These are phyloP conservation scores for Hypoxylon lenormandii DNA, from an alignment of 495 filamentous ascomycete genomes.

Conservation along the genomic window DNA sequence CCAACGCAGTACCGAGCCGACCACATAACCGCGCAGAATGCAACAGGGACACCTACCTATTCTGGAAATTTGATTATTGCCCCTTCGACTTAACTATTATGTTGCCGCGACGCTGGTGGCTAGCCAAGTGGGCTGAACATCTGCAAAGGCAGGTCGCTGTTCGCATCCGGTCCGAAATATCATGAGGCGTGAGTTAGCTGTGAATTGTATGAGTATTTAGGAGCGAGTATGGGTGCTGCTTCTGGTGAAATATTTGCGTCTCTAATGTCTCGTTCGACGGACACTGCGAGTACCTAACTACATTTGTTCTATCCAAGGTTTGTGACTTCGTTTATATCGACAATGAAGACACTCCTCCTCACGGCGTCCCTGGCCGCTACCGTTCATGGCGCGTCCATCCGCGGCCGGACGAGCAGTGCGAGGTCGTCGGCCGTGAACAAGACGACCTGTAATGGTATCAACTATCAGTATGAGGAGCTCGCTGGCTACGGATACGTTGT, in stretches of 20 bases:
- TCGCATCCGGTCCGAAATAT: slow-evolving; percentile 8
- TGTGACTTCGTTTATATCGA: background rate
- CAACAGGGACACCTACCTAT: slow-evolving; percentile 17
- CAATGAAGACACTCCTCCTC: slow-evolving; percentile 33
- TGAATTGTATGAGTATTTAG: slow-evolving; percentile 9
- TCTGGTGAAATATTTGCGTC: background rate
- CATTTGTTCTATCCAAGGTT: background rate
- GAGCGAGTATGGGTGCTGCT: background rate
- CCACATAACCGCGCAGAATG: slow-evolving; percentile 2
- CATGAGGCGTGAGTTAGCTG: slow-evolving; percentile 6
- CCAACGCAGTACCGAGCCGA: slow-evolving; percentile 10
- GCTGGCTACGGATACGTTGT: slow-evolving; percentile 77
- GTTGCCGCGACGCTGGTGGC: background rate
- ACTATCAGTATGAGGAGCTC: slow-evolving; percentile 75
- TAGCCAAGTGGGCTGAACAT: slow-evolving; percentile 2
- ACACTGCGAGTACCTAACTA: background rate
- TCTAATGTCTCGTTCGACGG: background rate
- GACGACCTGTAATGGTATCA: slow-evolving; percentile 69
- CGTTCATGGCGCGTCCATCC: slow-evolving; percentile 26
- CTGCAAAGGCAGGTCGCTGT: background rate
- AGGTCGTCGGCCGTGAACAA: slow-evolving; percentile 31
- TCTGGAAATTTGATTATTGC: slow-evolving; percentile 13
- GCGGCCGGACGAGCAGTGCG: background rate
- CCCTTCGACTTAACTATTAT: background rate
- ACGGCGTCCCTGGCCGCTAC: slow-evolving; percentile 16